Percentiles rank a stretch among this genome's conserved stretches.
Conservation (phyloP, 169 alveolate species). For the Plasmodium malariae region DNA sequence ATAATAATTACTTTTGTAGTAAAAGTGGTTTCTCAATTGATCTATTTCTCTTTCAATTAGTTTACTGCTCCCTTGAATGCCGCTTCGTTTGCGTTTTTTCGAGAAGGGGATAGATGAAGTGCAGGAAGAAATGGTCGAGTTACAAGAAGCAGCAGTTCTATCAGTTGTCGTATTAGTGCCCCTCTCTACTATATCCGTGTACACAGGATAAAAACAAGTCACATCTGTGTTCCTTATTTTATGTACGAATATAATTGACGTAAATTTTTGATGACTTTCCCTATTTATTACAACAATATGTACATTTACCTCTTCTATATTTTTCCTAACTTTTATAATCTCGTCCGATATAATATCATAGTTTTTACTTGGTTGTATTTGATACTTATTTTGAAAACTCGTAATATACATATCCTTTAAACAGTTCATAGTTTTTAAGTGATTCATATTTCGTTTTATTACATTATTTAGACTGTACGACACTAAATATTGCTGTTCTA, state of each 20-base stretch:
- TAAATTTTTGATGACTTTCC: slow-evolving; percentile 23
- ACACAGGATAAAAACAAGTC: slow-evolving; percentile 6
- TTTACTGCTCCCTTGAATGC: too few species aligned
- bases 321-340: slow-evolving; percentile 9
- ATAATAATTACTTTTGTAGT: slow-evolving; percentile 27
- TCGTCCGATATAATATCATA: slow-evolving; percentile 50
- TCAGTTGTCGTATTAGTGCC: too few species aligned
- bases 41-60: slow-evolving; percentile 18
- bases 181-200: background rate
- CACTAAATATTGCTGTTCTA: background rate
- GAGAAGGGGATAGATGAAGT: too few species aligned
- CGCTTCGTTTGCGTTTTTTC: too few species aligned
- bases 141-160: too few species aligned
- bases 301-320: background rate
- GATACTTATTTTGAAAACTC: slow-evolving; percentile 16
- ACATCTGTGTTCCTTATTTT: slow-evolving; percentile 5
- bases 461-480: background rate
- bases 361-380: slow-evolving; percentile 19
- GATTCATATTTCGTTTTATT: background rate
- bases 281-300: slow-evolving; percentile 13
- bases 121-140: too few species aligned
- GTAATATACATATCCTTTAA: slow-evolving; percentile 4
- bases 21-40: slow-evolving; percentile 15
- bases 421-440: slow-evolving; percentile 7
- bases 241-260: slow-evolving; percentile 17